Evolutionary conservation across 176 grass and related monocot species (phyloP), one percentile per base, ranked within the genome.

Genomic region (sorghum (Sorghum bicolor)): DNA sequence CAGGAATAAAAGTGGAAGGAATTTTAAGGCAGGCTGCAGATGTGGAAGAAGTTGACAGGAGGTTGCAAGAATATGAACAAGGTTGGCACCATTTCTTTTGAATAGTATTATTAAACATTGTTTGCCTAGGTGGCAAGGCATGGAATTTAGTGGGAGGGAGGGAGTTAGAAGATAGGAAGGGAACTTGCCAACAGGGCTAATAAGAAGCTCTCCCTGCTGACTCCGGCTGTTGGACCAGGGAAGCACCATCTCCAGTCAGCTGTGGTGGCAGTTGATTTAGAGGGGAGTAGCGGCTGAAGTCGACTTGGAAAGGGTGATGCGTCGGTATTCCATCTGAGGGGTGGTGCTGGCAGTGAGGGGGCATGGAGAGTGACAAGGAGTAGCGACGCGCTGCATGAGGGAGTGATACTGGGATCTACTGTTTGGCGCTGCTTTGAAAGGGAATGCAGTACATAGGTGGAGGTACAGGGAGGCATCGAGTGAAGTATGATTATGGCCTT

Each of bases 61-160:
- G 97, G 92, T 86, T 99, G 75, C 88, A 88, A 78, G 97, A 99
- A 86, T 99, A 96, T 43, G 97, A 99, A 74, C 91, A 99, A 96
- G 97, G 97, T 99, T 86, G 86, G 33, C 39, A 34, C 13, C 32
- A 80, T 78, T 92, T 80, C 50, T 69, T 78, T 78, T 80, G 30
- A 86, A 80, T 79, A 70, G 1, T 67, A 74, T 77, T 40, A 4
- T 67, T 50, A 83, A 77, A 11, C 43, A 74, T 45, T 50, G 43
- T 74, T 74, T 2, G 8, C 72, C 29, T 74, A 52, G 43, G 44
- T 0, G 4, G 22, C 72, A 74, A 50, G 28, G 28, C 47, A 45
- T 1, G 0, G 6, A 30, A 48, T 48, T 73, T 41, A 73, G 41
- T 48, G 15, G 8, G 70, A 72, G 70, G 39, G 41, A 73, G 10